These are phyloP conservation scores for Epithemia pelagica DNA, from an alignment of 108 stramenopile species.

Conservation along the genomic window DNA sequence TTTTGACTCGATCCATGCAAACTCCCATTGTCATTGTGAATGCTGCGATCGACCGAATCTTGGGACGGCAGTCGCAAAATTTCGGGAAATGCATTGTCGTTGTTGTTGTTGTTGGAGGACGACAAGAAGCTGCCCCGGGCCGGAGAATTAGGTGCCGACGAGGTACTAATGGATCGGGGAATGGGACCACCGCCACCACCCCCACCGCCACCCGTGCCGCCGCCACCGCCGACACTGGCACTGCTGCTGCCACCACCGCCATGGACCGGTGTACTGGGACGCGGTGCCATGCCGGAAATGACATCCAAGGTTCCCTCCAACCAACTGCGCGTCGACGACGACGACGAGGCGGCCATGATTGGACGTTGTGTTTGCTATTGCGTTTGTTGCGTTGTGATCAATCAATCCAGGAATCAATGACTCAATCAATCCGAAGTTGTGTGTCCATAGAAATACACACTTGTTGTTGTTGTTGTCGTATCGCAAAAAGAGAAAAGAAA, in stretches of 20 bases:
- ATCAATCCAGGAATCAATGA: background rate
- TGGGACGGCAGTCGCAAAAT: conserved; percentile 38
- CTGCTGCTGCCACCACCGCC: background rate
- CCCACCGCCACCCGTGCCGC: background rate
- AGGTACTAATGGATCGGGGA: conserved; percentile 8
- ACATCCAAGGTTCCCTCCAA: conserved; percentile 45
- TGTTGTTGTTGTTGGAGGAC: conserved; percentile 11
- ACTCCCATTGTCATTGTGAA: conserved; percentile 41
- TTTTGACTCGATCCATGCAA: conserved; percentile 19
- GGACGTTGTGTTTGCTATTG: background rate
- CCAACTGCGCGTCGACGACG: conserved; percentile 13
- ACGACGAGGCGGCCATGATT: conserved; percentile 2
- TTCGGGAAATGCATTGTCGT: conserved; percentile 5
- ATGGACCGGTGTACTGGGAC: conserved; percentile 25
- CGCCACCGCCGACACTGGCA: background rate
- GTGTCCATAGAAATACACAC: background rate
- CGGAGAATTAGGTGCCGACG: conserved; percentile 22
- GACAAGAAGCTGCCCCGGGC: conserved; percentile 17
- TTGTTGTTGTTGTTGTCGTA: background rate
- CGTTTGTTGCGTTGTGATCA: background rate
- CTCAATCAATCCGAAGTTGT: background rate
- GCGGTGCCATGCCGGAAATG: conserved; percentile 31
- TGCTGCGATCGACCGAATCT: conserved; percentile 43
- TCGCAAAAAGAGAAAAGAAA: no score
- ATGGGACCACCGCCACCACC: conserved; percentile 3